Conservation (phyloP, 2,329 filamentous ascomycete species). For the Trichophyton equinum region DNA sequence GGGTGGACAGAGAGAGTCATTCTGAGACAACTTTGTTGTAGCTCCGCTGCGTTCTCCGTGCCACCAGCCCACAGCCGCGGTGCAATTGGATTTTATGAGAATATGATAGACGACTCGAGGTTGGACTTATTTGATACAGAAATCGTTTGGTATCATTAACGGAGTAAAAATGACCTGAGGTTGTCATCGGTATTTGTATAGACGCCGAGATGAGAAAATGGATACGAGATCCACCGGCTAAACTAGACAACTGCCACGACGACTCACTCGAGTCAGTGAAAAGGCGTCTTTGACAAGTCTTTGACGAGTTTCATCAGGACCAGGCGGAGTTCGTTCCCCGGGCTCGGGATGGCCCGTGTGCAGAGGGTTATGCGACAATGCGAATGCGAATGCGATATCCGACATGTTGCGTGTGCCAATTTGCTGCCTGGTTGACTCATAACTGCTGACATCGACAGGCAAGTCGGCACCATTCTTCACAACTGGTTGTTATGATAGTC, state of each 20-base stretch:
- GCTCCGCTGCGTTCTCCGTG: background rate
- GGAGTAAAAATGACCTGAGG: background rate
- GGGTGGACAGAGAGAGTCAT: constrained; percentile 10
- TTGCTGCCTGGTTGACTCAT: no score
- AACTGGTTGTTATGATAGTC: no score
- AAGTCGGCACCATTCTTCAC: no score
- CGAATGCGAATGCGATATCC: no score
- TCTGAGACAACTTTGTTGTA: background rate
- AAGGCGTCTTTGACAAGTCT: background rate
- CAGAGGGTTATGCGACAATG: no score
- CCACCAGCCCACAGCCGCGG: background rate
- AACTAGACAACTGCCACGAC: background rate
- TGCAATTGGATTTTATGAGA: background rate
- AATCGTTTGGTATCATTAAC: background rate
- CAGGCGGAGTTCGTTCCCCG: background rate
- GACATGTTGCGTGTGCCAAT: no score
- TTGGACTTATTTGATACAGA: background rate
- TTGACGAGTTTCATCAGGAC: background rate
- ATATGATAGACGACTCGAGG: background rate
- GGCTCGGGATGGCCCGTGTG: no score
- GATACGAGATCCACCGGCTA: background rate
- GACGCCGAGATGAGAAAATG: background rate
- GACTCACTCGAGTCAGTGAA: background rate
- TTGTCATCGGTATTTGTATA: background rate
- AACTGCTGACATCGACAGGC: no score